A percentile compares a stretch with the other conserved stretches of the same genome.
Conservation (phyloP, 768 basidiomycete species). For the Boletus tylopilopsis region DNA sequence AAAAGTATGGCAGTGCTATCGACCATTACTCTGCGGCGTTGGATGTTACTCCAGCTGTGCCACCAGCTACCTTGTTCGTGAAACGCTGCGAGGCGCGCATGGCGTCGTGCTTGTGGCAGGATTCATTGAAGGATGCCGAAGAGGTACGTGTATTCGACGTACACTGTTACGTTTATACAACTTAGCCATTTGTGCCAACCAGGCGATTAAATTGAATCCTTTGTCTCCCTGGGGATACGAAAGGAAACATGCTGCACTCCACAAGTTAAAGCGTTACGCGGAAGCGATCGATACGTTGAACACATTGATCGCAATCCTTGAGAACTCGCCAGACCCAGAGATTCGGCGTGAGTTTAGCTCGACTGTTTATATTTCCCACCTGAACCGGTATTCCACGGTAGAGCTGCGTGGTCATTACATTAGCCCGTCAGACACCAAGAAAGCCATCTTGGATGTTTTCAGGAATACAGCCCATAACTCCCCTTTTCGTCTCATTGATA, state of each 20-base stretch:
- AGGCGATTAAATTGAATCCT: constrained; percentile 10
- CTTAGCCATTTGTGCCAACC: not conserved
- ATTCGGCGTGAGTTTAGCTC: constrained; percentile 7
- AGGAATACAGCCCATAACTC: not conserved
- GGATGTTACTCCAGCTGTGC: not conserved
- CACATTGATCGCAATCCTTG: constrained; percentile 11
- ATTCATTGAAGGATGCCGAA: constrained; percentile 14
- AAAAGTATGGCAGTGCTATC: constrained; percentile 5
- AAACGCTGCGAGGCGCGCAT: constrained; percentile 14
- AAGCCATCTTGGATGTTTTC: not conserved
- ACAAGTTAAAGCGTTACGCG: constrained; percentile 6
- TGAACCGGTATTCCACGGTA: constrained; percentile 2
- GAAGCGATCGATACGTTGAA: constrained; percentile 7
- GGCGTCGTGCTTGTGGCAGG: constrained; percentile 4
- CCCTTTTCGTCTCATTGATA: constrained; percentile 22
- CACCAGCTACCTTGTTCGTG: not conserved
- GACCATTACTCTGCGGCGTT: constrained; percentile 12
- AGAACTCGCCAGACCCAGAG: constrained; percentile 5
- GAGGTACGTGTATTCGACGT: constrained; percentile 3
- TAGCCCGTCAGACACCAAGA: constrained; percentile 5
- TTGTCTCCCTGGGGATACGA: constrained; percentile 16
- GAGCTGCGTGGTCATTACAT: constrained; percentile 9
- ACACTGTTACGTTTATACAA: not conserved
- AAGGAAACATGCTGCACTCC: constrained; percentile 13
- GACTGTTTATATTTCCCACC: not conserved